A percentile compares a stretch with the other conserved stretches of the same genome.
Conservation (phyloP, 2,329 filamentous ascomycete species). For the Epichloe aotearoae region DNA sequence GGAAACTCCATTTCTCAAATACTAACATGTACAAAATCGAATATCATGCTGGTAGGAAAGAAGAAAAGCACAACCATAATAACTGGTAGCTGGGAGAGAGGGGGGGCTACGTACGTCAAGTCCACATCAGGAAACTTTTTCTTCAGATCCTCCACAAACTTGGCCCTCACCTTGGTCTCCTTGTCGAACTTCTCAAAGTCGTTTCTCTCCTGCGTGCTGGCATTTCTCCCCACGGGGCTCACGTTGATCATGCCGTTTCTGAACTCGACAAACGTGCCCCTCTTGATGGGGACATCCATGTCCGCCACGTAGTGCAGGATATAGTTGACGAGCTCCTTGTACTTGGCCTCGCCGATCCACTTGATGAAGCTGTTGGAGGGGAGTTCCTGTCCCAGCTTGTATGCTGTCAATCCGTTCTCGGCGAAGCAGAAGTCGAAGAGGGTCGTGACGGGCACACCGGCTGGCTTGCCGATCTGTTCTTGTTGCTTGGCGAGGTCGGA, state of each 20-base stretch:
- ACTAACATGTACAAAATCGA: background rate
- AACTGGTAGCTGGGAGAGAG: too few species aligned
- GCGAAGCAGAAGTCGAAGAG: conserved; percentile 98
- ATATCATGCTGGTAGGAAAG: background rate
- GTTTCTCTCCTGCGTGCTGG: conserved; percentile 62
- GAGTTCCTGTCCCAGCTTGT: conserved; percentile 65
- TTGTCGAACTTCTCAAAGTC: conserved; percentile 76
- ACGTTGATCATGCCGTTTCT: conserved; percentile 87
- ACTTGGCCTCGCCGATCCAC: conserved; percentile 74
- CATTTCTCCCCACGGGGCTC: conserved; percentile 75
- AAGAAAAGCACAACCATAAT: background rate
- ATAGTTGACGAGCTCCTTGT: conserved; percentile 66
- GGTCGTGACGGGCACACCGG: conserved; percentile 54
- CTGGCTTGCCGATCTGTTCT: conserved; percentile 68
- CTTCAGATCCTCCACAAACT: conserved; percentile 62
- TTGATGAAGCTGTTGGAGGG: conserved; percentile 76
- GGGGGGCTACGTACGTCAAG: conserved; percentile 46
- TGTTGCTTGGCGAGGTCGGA: conserved; percentile 89
- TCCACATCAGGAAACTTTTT: conserved; percentile 73
- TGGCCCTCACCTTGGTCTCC: conserved; percentile 59
- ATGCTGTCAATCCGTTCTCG: conserved; percentile 91
- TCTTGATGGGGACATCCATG: conserved; percentile 71
- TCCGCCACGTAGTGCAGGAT: conserved; percentile 74
- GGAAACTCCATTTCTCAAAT: too few species aligned
- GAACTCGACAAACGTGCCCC: conserved; percentile 78